Evolutionary conservation across 108 stramenopile species (phyloP).

Genomic region (Fistulifera solaris): DNA sequence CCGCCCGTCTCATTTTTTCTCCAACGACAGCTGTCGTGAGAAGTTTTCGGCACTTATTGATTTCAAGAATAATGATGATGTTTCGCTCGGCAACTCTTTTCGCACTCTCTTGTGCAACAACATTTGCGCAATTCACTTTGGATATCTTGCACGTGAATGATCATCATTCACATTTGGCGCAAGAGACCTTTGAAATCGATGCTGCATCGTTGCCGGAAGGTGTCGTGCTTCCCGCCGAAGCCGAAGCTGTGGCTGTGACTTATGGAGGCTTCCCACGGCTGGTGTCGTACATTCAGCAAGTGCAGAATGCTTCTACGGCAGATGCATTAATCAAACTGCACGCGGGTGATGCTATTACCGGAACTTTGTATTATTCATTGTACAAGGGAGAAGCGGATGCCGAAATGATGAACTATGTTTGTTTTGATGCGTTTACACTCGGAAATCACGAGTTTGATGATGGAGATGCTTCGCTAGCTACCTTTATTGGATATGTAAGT

Average conservation of each 20-base stretch:
- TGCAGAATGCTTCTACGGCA: constrained; percentile 3
- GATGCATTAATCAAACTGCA: constrained; percentile 10
- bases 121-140: constrained; percentile 1
- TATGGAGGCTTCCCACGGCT: constrained; percentile 24
- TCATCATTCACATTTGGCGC: constrained; percentile 30
- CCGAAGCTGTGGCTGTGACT: constrained; percentile 8
- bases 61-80: no score
- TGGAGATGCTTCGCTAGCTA: constrained; percentile 31
- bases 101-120: neutral
- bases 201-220: constrained; percentile 1
- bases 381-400: constrained; percentile 38
- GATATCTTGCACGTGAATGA: constrained; percentile 30
- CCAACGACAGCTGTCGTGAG: no score
- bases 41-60: no score
- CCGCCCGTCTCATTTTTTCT: no score
- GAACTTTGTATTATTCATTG: constrained; percentile 33
- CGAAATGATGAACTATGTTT: constrained; percentile 22
- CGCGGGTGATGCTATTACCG: constrained; percentile 48
- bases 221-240: neutral
- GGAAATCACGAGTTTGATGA: constrained; percentile 61
- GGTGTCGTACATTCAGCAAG: constrained; percentile 10
- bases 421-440: constrained; percentile 37
- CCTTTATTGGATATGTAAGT: constrained; percentile 17
- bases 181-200: constrained; percentile 15
- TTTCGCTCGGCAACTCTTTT: no score